These are phyloP conservation scores for Zygotorulaspora sp. DNA, from an alignment of 805 yeast species.

Conservation along the genomic window DNA sequence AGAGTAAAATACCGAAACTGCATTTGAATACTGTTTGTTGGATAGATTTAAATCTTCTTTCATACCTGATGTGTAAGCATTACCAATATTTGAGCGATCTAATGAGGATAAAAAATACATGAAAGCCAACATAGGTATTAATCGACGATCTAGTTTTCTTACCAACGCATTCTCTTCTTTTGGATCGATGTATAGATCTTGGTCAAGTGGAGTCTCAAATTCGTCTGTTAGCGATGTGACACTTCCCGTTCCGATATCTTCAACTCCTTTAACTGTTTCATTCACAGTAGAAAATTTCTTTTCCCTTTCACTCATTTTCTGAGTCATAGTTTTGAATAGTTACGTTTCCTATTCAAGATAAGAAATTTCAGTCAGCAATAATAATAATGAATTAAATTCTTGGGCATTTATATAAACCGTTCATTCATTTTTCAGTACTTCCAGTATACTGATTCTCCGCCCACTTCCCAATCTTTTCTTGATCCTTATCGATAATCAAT, in stretches of 20 bases:
- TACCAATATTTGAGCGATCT: slow-evolving; percentile 53
- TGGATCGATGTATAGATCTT: slow-evolving; percentile 12
- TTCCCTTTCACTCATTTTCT: slow-evolving; percentile 1
- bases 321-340: neutral
- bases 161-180: slow-evolving; percentile 24
- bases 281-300: slow-evolving; percentile 4
- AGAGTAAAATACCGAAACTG: slow-evolving; percentile 52
- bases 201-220: slow-evolving; percentile 7
- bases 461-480: neutral
- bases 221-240: slow-evolving; percentile 9
- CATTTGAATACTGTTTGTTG: slow-evolving; percentile 47
- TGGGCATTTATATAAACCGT: slow-evolving; percentile 1
- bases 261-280: slow-evolving; percentile 2
- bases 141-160: slow-evolving; percentile 31
- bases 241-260: slow-evolving; percentile 6
- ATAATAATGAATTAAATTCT: neutral
- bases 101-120: slow-evolving; percentile 39
- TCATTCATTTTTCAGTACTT: slow-evolving; percentile 1
- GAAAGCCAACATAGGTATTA: slow-evolving; percentile 34
- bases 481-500: slow-evolving; percentile 1
- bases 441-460: neutral
- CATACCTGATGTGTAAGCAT: slow-evolving; percentile 70
- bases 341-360: neutral
- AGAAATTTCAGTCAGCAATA: neutral
- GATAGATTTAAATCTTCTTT: slow-evolving; percentile 47